phyloP scores from a whole-genome alignment of 257 asterid genomes.

The Salvia splendens region DNA sequence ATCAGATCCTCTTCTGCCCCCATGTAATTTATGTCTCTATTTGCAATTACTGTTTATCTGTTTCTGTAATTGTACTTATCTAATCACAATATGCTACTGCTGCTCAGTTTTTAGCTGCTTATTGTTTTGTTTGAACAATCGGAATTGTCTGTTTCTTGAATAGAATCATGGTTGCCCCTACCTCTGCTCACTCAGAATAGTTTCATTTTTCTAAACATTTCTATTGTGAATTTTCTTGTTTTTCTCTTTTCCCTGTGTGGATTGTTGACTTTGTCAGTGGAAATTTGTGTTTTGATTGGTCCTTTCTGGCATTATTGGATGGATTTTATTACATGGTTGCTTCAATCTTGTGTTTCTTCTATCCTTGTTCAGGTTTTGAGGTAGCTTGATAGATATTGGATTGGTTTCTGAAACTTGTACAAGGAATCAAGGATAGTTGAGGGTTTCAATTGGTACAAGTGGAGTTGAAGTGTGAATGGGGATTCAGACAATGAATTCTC shows the following conservation, averaged over 20 bases:
- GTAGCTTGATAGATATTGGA: background rate
- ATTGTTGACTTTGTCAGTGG: no score
- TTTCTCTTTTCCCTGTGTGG: no score
- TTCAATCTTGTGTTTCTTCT: background rate
- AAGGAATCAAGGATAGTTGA: background rate
- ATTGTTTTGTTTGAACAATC: background rate
- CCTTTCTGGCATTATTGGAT: background rate
- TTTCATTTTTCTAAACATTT: slow-evolving; percentile 4
- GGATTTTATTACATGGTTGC: slow-evolving; percentile 16
- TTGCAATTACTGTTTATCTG: slow-evolving; percentile 13
- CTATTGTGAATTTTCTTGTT: no score
- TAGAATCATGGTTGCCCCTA: background rate
- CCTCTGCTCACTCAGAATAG: slow-evolving; percentile 26
- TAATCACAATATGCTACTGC: no score
- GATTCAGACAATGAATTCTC: slow-evolving; percentile 73
- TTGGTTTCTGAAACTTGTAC: background rate
- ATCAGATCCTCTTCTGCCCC: slow-evolving; percentile 43
- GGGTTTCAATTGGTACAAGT: no score
- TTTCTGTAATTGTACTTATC: slow-evolving; percentile 16
- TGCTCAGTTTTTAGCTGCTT: background rate
- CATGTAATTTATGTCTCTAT: slow-evolving; percentile 29
- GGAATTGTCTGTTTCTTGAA: slow-evolving; percentile 20
- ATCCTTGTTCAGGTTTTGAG: slow-evolving; percentile 4
- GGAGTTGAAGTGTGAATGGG: slow-evolving; percentile 56
- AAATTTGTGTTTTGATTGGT: background rate